Percentiles rank a stretch among this genome's conserved stretches.
phyloP scores from a whole-genome alignment of 805 yeast genomes.

The Teunomyces barrocoloradensis region DNA sequence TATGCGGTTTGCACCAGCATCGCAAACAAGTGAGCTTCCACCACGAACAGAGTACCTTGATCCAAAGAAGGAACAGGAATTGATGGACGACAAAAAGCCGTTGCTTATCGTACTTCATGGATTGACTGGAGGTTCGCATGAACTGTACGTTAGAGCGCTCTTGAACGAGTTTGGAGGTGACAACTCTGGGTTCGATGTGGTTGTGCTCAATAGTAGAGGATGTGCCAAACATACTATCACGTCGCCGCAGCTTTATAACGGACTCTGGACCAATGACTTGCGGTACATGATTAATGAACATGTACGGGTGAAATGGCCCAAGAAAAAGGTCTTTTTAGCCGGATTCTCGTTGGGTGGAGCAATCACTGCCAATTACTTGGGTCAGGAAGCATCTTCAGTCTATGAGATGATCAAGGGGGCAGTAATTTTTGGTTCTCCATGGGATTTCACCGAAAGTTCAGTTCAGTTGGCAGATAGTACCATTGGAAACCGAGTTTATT shows the following conservation, averaged over 20 bases:
- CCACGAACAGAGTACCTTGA: constrained; percentile 66
- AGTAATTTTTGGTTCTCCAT: constrained; percentile 61
- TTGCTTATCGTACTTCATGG: constrained; percentile 67
- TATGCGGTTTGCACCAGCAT: constrained; percentile 35
- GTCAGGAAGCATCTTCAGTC: constrained; percentile 54
- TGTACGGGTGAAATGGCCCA: constrained; percentile 52
- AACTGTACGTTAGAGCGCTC: constrained; percentile 63
- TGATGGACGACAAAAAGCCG: constrained; percentile 48
- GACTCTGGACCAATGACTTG: constrained; percentile 67
- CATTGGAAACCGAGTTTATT: constrained; percentile 38
- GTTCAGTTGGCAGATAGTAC: constrained; percentile 37
- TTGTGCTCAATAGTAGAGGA: constrained; percentile 70
- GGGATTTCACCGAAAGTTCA: constrained; percentile 65
- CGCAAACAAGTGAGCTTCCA: constrained; percentile 57
- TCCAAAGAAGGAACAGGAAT: constrained; percentile 37
- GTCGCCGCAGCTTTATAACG: constrained; percentile 65
- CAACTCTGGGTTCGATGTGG: constrained; percentile 45
- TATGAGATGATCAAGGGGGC: constrained; percentile 56
- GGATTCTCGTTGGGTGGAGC: constrained; percentile 78
- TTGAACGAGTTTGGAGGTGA: constrained; percentile 41
- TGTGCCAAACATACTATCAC: constrained; percentile 73
- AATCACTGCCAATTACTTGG: constrained; percentile 63
- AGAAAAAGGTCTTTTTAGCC: constrained; percentile 59
- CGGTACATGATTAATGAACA: constrained; percentile 54
- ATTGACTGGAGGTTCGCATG: constrained; percentile 77